Evolutionary conservation across 352 stramenopile genomes (phyloP).

Genomic region (Phytopythium cucurbitacearum): DNA sequence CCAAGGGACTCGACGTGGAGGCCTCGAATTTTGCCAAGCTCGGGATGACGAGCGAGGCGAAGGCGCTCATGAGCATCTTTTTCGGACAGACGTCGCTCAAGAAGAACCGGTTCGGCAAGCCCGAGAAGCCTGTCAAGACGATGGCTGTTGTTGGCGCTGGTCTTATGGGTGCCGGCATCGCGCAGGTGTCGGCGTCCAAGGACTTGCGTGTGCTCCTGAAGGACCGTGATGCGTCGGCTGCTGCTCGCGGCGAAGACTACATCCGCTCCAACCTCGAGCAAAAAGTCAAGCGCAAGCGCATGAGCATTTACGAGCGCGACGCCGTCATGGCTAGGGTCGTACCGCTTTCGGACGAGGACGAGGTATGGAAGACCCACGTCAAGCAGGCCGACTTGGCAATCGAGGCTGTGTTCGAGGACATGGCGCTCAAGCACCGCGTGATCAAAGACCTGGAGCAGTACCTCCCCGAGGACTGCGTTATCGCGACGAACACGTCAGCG

Average conservation of each 20-base stretch:
- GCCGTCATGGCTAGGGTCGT: conserved; percentile 89
- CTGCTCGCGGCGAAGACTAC: conserved; percentile 87
- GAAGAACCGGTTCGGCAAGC: conserved; percentile 95
- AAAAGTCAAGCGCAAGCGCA: conserved; percentile 93
- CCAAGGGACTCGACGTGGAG: conserved; percentile 90
- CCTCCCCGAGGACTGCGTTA: conserved; percentile 92
- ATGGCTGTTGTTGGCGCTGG: conserved; percentile 97
- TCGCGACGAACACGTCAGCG: conserved; percentile 98
- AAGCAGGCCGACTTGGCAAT: conserved; percentile 94
- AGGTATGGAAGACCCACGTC: conserved; percentile 92
- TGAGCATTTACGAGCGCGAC: conserved; percentile 91
- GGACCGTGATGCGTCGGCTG: conserved; percentile 88
- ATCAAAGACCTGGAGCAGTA: conserved; percentile 92
- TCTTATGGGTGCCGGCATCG: conserved; percentile 98
- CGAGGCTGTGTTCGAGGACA: conserved; percentile 98
- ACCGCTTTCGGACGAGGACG: conserved; percentile 90
- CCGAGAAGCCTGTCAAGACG: conserved; percentile 84
- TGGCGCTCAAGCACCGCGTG: conserved; percentile 96
- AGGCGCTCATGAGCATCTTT: conserved; percentile 97
- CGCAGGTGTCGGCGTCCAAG: conserved; percentile 94
- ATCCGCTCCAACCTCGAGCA: conserved; percentile 94
- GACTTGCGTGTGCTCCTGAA: conserved; percentile 95
- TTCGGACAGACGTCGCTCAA: conserved; percentile 97
- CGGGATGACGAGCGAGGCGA: conserved; percentile 92
- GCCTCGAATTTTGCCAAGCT: conserved; percentile 95